phyloP scores from a whole-genome alignment of 495 filamentous ascomycete species.

The Terfezia boudieri region DNA sequence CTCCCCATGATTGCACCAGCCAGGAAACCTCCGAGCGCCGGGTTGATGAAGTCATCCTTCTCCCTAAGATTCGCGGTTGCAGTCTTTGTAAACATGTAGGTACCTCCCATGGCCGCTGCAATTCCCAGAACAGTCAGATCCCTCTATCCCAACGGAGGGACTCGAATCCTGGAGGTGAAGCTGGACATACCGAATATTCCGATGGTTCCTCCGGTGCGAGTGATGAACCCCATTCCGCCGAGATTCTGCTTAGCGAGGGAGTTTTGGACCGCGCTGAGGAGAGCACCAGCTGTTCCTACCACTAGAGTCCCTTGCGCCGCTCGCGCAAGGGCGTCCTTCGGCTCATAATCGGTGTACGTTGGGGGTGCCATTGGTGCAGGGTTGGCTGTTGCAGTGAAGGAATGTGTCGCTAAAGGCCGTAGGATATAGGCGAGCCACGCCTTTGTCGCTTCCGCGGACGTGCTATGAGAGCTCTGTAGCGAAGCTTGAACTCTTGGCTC shows the following conservation, averaged over 20 bases:
- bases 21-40: slow-evolving; percentile 50
- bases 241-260: slow-evolving; percentile 59
- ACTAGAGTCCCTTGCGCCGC: slow-evolving; percentile 40
- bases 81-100: slow-evolving; percentile 51
- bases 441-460: too few species aligned
- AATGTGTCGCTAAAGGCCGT: too few species aligned
- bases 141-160: not conserved
- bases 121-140: not conserved
- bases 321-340: slow-evolving; percentile 43
- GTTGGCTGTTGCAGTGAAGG: too few species aligned
- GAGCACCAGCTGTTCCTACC: slow-evolving; percentile 42
- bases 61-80: slow-evolving; percentile 59
- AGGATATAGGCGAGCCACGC: too few species aligned
- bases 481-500: too few species aligned
- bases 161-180: too few species aligned
- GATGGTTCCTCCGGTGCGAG: slow-evolving; percentile 42
- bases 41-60: slow-evolving; percentile 48
- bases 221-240: slow-evolving; percentile 53
- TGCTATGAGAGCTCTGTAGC: too few species aligned
- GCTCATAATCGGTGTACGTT: not conserved
- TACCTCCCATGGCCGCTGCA: slow-evolving; percentile 55
- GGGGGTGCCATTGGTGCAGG: not conserved
- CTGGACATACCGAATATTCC: slow-evolving; percentile 36
- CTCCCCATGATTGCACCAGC: slow-evolving; percentile 46
- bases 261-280: slow-evolving; percentile 62